Base-by-base conservation (phyloP, 2,329 filamentous ascomycete genomes). In the Sarocladium kiliense region DNA sequence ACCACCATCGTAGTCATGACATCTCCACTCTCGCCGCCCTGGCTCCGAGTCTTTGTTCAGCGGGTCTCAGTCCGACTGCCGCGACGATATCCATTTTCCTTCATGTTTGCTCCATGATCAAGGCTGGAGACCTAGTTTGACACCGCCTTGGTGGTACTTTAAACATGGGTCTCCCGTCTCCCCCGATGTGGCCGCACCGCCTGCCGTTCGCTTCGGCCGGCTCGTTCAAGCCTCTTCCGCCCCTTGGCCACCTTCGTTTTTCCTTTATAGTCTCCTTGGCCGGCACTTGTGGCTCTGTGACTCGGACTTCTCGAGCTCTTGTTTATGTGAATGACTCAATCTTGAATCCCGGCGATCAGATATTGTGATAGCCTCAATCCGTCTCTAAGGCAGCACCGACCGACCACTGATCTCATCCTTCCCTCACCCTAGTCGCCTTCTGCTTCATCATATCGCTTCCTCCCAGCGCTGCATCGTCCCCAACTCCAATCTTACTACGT, bases 61-160 rank as follows among this genome's bases (percentile, higher is more conserved):
- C 47, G 47, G 47, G 47, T 51, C 47, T 34, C 30, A 34, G 18
- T 51, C 47, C 47, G 47, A 51, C 30, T 51, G 47, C 47, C 47
- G 47, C 47, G 27, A 51, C 47, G 27, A 36, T 36, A 21, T 51
- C 27, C 47, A 12, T 32, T 23, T 25, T 34, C 21, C 41, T 6
- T 18, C 14, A 16, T 16, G 16, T 16, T 30, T 25, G 5, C 36
- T 39, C 7, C 7, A 16, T 16, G 16, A 39, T 39, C 36, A 5
- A 9, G 11, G 30, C 14, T 34, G 30, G 9, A 34, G 30, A 14
- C 30, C 30, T 34, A 16, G 5, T 39, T 39, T 39, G 36, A 44
- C 21, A 21, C 41, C 41, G 41, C 11, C 19, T 18, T 44, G 19
- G 7, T 21, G 41, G 18, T 9, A 44, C 12, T 9, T 45, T 41